Evolutionary conservation across 768 basidiomycete genomes (phyloP), one percentile per base, ranked within the genome.

Genomic region (Termitomyces sp.): DNA sequence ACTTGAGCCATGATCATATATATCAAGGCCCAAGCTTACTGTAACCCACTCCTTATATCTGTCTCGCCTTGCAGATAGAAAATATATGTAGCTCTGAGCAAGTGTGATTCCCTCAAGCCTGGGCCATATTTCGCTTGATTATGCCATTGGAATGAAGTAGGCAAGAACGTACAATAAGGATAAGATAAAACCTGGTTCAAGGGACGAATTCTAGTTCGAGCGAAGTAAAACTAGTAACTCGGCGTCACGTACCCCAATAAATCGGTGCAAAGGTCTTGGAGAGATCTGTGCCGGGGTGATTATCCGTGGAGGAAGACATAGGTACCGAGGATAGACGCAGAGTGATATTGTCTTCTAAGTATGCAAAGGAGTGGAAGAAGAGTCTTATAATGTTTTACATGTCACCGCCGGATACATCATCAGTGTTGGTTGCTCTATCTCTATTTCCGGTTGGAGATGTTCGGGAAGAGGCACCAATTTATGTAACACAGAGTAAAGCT

Each of bases 11-110:
- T n/a, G 31, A n/a, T 11, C 48, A 17, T 21, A 41, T 33, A 19
- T 11, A 40, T 12, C 1, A 43, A 8, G 28, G 6, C n/a, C 11
- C 10, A 10, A 21, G 21, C 31, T 52, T 58, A 76, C 75, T 48
- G 66, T 63, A 10, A 67, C 46, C 54, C 66, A 68, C 7, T 74
- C 64, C 41, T 60, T 45, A 1, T 12, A 15, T 61, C 1, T 58
- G 31, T 35, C 46, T 48, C 30, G 46, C n/a, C 30, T 48, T 45
- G 60, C 61, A 42, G 62, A 60, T 3, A 71, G 67, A 49, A 76
- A 77, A 60, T 75, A 77, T 12, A 72, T 63, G 40, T 74, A 75
- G 2, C 71, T 72, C 59, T 78, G 76, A 28, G 75, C 63, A 19
- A 75, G 63, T 9, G 70, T 73, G 43, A 76, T 73, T 15, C 75